Base-by-base conservation (phyloP, 495 filamentous ascomycete genomes). In the Endocarpon pusillum region DNA sequence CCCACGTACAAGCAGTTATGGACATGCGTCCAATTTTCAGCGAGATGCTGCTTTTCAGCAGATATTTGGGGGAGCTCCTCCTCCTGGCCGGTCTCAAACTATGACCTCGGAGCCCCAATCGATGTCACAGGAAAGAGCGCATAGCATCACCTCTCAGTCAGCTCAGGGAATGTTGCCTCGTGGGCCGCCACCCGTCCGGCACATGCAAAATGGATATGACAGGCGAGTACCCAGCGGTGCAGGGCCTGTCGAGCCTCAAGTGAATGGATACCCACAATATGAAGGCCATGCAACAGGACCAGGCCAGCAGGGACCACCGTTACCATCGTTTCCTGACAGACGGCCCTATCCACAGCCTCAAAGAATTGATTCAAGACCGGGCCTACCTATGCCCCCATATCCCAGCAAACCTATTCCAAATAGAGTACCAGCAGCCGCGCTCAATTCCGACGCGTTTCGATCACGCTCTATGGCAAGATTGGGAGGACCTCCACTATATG, bases 11-110 rank as follows among this genome's bases (percentile, higher is more conserved):
- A 62, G 59, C 43, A 62, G 71, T 40, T 78, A 81, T 54, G 77
- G 73, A 40, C 67, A 74, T 49, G 57, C 78, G 21, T 71, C 77
- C 32, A 69, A 71, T 49, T 66, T 69, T 46, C 81, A 91, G 56
- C 75, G 89, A 58, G 87, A 97, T 68, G 84, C 81, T 46, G 89
- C 86, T 21, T 97, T 91, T 56, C 81, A 80, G 36, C 82, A 85
- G 58, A 99, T 99, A 45, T 99, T 99, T 48, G 89, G 89, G 41
- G 73, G 74, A 47, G 71, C 80, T 32, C 82, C 81, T 31, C 82
- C 80, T 23, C 81, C 81, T 29, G 87, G 89, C 34, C 75, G 83
- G 42, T 85, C 84, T 29, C 82, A 84, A 38, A 85, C 80, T 3
- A 84, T 85, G 79, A 81, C 69, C 35, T 80, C 78, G 15, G 69